phyloP scores from a whole-genome alignment of 192 early-diverging fungal species.

The Mortierella alpina region DNA sequence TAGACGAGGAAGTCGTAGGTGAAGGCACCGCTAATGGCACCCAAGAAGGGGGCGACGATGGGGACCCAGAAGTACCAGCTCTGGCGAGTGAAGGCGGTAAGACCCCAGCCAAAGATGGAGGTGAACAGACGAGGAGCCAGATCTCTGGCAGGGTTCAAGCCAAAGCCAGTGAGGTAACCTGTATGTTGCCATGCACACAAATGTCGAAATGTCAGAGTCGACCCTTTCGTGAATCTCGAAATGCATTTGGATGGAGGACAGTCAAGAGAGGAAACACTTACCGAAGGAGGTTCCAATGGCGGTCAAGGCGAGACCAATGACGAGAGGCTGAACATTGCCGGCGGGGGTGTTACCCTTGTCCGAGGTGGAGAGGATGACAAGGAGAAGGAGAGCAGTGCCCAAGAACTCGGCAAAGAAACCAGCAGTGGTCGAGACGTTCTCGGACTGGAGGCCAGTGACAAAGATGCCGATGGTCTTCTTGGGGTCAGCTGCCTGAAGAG shows the following conservation, averaged over 20 bases:
- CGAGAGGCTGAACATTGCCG: slow-evolving; percentile 63
- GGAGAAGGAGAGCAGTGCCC: slow-evolving; percentile 73
- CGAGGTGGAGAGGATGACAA: slow-evolving; percentile 65
- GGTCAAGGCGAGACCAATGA: slow-evolving; percentile 70
- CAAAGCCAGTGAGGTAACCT: slow-evolving; percentile 70
- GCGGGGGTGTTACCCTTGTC: slow-evolving; percentile 69
- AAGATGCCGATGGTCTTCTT: slow-evolving; percentile 44
- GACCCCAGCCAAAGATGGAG: slow-evolving; percentile 72
- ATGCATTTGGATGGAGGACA: too few relatives aligned
- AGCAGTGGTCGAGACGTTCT: slow-evolving; percentile 60
- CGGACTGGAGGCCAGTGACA: slow-evolving; percentile 35
- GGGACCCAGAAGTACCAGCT: slow-evolving; percentile 82
- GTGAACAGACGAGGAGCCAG: slow-evolving; percentile 83
- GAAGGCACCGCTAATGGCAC: slow-evolving; percentile 59
- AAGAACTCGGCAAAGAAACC: slow-evolving; percentile 74
- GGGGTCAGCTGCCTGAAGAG: slow-evolving; percentile 63
- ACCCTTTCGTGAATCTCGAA: too few relatives aligned
- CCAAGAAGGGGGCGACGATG: slow-evolving; percentile 73
- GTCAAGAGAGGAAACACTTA: too few relatives aligned
- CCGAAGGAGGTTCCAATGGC: slow-evolving; percentile 73
- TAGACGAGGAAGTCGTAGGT: slow-evolving; percentile 45
- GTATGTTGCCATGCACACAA: too few relatives aligned
- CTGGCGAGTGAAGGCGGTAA: slow-evolving; percentile 72
- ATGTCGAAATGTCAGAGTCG: too few relatives aligned
- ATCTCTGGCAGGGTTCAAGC: slow-evolving; percentile 85